A percentile compares a stretch with the other conserved stretches of the same genome.
These are phyloP conservation scores for Canariomyces notabilis DNA, from an alignment of 2,329 filamentous ascomycete genomes.

Conservation along the genomic window DNA sequence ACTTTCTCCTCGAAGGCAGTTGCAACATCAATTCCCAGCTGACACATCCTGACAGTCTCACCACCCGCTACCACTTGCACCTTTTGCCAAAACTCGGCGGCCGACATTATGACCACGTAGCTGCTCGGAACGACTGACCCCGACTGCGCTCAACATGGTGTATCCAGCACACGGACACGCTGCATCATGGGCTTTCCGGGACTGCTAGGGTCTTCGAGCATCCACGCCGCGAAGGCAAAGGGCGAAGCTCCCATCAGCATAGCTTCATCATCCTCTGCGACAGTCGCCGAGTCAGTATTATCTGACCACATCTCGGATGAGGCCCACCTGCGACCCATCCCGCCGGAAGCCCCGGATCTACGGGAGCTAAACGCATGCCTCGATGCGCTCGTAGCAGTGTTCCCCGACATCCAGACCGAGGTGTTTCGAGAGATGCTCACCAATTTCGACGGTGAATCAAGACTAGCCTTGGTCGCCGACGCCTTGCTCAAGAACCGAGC, in stretches of 20 bases:
- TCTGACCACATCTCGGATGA: conserved; percentile 51
- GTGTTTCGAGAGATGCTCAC: conserved; percentile 78
- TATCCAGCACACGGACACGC: background rate
- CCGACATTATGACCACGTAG: conserved; percentile 2
- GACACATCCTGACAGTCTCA: too few species aligned
- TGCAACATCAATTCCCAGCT: too few species aligned
- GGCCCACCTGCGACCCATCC: conserved; percentile 44
- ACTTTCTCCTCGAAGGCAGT: too few species aligned
- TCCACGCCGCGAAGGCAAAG: conserved; percentile 25
- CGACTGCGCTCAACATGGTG: conserved; percentile 5
- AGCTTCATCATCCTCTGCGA: conserved; percentile 29
- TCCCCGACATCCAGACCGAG: conserved; percentile 75
- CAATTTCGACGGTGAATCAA: conserved; percentile 69
- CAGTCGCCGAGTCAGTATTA: background rate
- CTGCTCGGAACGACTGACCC: background rate
- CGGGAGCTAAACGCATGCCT: conserved; percentile 66
- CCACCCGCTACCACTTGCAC: too few species aligned
- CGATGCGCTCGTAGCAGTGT: conserved; percentile 63
- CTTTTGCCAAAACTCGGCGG: too few species aligned
- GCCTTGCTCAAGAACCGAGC: conserved; percentile 67
- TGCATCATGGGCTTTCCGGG: conserved; percentile 45
- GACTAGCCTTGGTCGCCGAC: conserved; percentile 72
- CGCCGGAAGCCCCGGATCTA: conserved; percentile 55
- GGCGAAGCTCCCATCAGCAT: conserved; percentile 24
- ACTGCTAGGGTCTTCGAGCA: conserved; percentile 41